Evolutionary conservation across 2,329 filamentous ascomycete species (phyloP), one percentile per base, ranked within the genome.

Genomic region (Pseudogymnoascus sp.): DNA sequence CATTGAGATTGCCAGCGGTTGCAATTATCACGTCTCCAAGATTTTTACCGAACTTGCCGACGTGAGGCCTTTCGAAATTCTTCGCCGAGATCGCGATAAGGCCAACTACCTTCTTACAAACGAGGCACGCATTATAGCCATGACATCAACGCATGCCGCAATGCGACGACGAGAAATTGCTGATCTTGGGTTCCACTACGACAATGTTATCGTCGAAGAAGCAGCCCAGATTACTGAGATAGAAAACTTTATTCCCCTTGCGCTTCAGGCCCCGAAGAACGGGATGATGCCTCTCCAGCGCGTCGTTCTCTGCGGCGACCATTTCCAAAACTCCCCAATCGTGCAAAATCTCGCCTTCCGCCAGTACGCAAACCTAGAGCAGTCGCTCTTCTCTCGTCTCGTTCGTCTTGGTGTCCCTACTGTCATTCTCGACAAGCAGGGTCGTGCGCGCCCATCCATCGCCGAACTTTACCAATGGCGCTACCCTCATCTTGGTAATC

Each of bases 181-280:
- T 0, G 82, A 84, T 13, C 82, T 97, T n/a, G 92, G 92, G 13
- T 99, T 99, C 76, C 91, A 91, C 68, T 99, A 99, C 70, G 92
- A 97, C 78, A 99, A 96, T 66, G 89, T 99, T 10, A 83, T 99
- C 61, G 97, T 99, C 90, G 94, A 99, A 78, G 94, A 99, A 80
- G 93, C 94, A 4, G 94, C 94, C 10, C 94, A 99, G 72, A 93
- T 99, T 71, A 99, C 93, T 0, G 94, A 99, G 74, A 90, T 97
- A 51, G 94, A 99, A 73, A 96, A 91, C 66, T 97, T 99, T 76
- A 91, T 99, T 66, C 94, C 94, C 0, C 80, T 96, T 61, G 90
- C 92, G n/a, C 82, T 99, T 75, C 95, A 99, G 72, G 91, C 90
- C 66, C 85, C 89, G 17, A 84, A 85, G 66, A 79, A 87, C 60